phyloP scores from a whole-genome alignment of 1,284 basidiomycete genomes.

The Rhodotorula mucilaginosa region DNA sequence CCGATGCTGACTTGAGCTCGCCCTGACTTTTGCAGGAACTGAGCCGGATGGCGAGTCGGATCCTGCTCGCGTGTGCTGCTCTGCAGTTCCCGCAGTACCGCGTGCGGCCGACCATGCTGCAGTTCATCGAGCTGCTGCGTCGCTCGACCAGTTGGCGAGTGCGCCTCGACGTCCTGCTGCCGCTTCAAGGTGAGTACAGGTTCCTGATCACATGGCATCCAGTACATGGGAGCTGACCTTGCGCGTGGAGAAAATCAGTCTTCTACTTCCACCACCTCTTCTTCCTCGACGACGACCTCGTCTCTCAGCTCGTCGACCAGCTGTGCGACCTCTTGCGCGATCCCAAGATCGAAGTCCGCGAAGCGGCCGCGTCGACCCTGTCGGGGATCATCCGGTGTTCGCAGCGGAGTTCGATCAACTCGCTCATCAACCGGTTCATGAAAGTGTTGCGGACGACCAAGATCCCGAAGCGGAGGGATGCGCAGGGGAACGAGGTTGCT shows the following conservation, averaged over 20 bases:
- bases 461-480: conserved; percentile 67
- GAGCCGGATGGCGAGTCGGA: conserved; percentile 49
- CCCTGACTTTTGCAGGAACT: conserved; percentile 45
- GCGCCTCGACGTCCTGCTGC: conserved; percentile 54
- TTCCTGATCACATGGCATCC: conserved; percentile 1
- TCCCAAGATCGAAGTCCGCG: conserved; percentile 89
- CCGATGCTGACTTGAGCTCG: too few relatives aligned
- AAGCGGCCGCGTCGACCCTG: conserved; percentile 85
- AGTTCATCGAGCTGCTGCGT: conserved; percentile 51
- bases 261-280: conserved; percentile 81
- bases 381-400: conserved; percentile 89
- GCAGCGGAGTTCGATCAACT: conserved; percentile 80
- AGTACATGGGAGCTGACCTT: too few relatives aligned
- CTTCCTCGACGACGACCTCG: conserved; percentile 37
- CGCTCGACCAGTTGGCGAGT: conserved; percentile 53
- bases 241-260: conserved; percentile 49
- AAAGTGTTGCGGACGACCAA: conserved; percentile 62
- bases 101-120: conserved; percentile 51
- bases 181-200: conserved; percentile 62
- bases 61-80: conserved; percentile 52
- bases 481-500: conserved; percentile 55
- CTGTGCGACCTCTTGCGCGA: conserved; percentile 79
- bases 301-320: conserved; percentile 45
- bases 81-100: conserved; percentile 53
- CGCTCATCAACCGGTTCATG: conserved; percentile 79